A percentile compares a stretch with the other conserved stretches of the same genome.
These are phyloP conservation scores for Clonostachys solani DNA, from an alignment of 2,329 filamentous ascomycete species.

Conservation along the genomic window DNA sequence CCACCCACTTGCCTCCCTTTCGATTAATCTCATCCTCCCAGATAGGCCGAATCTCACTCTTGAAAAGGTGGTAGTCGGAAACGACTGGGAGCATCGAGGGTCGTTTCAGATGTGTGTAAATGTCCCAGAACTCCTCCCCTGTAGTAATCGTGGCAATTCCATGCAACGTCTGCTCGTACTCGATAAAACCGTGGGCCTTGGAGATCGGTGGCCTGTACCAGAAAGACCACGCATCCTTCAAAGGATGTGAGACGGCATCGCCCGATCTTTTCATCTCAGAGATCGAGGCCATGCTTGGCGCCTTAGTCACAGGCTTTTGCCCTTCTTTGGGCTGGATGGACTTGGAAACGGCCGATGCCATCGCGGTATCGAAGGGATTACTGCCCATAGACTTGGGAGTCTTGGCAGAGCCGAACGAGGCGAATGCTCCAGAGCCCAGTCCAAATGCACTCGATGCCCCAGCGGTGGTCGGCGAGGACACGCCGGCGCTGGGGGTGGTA, in stretches of 20 bases:
- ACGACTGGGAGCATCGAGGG: slow-evolving; percentile 86
- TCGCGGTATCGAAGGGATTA: slow-evolving; percentile 73
- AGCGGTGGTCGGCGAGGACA: slow-evolving; percentile 63
- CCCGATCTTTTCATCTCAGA: slow-evolving; percentile 28
- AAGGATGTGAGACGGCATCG: slow-evolving; percentile 39
- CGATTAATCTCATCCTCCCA: slow-evolving; percentile 99
- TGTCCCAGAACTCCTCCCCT: slow-evolving; percentile 85
- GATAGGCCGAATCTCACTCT: slow-evolving; percentile 90
- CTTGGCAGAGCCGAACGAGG: slow-evolving; percentile 77
- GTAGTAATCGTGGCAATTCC: slow-evolving; percentile 78
- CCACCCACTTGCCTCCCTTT: slow-evolving; percentile 94
- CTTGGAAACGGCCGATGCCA: slow-evolving; percentile 37
- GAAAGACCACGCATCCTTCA: slow-evolving; percentile 90
- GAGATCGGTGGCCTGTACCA: slow-evolving; percentile 97
- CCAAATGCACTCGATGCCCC: slow-evolving; percentile 83
- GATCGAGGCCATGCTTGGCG: slow-evolving; percentile 37
- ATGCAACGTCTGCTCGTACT: slow-evolving; percentile 96
- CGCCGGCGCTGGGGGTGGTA: slow-evolving; percentile 55
- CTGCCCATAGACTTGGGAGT: slow-evolving; percentile 76
- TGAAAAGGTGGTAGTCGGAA: slow-evolving; percentile 97
- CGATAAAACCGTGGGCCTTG: slow-evolving; percentile 81
- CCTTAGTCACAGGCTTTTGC: slow-evolving; percentile 18
- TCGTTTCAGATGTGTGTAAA: slow-evolving; percentile 85
- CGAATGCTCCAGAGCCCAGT: slow-evolving; percentile 90
- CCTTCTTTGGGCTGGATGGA: slow-evolving; percentile 20